Evolutionary conservation across 2,329 filamentous ascomycete species (phyloP).

Genomic region (Aspergillus neoniger): DNA sequence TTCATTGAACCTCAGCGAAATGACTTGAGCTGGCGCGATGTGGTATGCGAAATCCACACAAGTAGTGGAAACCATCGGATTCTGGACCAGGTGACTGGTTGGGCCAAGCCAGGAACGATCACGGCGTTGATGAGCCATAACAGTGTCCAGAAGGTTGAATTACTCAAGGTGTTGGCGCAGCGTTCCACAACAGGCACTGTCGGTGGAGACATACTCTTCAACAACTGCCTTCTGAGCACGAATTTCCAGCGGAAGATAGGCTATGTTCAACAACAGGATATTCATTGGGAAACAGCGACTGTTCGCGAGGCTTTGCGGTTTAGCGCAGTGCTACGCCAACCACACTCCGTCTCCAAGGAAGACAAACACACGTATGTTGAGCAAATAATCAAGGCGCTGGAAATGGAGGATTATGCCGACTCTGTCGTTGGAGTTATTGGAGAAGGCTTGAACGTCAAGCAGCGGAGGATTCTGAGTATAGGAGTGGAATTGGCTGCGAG

Average conservation of each 20-base stretch:
- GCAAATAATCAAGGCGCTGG: slow-evolving; percentile 80
- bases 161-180: slow-evolving; percentile 81
- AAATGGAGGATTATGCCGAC: slow-evolving; percentile 86
- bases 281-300: slow-evolving; percentile 80
- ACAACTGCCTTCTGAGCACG: slow-evolving; percentile 66
- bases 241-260: slow-evolving; percentile 39
- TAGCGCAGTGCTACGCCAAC: slow-evolving; percentile 80
- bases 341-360: slow-evolving; percentile 64
- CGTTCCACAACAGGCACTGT: slow-evolving; percentile 85
- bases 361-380: slow-evolving; percentile 87
- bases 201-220: slow-evolving; percentile 78
- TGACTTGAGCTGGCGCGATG: slow-evolving; percentile 79
- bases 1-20: slow-evolving; percentile 62
- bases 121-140: slow-evolving; percentile 89
- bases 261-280: slow-evolving; percentile 80
- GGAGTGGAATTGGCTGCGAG: slow-evolving; percentile 91
- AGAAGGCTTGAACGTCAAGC: slow-evolving; percentile 66
- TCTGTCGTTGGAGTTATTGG: slow-evolving; percentile 85
- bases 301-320: slow-evolving; percentile 86
- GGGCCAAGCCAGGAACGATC: slow-evolving; percentile 87
- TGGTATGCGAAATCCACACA: slow-evolving; percentile 76
- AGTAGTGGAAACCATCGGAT: slow-evolving; percentile 72
- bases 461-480: slow-evolving; percentile 76
- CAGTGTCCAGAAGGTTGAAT: slow-evolving; percentile 85
- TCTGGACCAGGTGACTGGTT: slow-evolving; percentile 81